Conservation (phyloP, 1,284 basidiomycete species). For the Fomitopsis betulina region DNA sequence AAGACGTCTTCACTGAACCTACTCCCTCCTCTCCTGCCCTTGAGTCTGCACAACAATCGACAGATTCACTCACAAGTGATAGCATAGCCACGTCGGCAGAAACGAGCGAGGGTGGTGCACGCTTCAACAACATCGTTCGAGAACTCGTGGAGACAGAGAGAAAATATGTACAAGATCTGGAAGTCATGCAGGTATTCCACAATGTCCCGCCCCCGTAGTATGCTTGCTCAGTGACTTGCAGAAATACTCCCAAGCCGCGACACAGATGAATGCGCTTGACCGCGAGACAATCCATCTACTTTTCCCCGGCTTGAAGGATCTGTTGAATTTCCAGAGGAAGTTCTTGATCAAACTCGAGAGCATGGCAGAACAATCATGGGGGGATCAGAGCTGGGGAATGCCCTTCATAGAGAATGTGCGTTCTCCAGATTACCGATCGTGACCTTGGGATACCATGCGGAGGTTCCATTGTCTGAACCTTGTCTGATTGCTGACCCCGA, state of each 20-base stretch:
- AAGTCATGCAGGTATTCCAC: constrained; percentile 84
- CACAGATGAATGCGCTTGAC: constrained; percentile 81
- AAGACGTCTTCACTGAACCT: constrained; percentile 64
- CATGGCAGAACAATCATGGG: constrained; percentile 79
- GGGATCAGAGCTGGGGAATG: constrained; percentile 86
- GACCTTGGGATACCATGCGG: constrained; percentile 26
- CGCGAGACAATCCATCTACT: constrained; percentile 94
- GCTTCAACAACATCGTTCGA: constrained; percentile 60
- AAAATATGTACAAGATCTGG: constrained; percentile 97
- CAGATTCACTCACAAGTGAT: constrained; percentile 51
- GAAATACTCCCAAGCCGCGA: constrained; percentile 81
- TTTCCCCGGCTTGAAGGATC: constrained; percentile 93
- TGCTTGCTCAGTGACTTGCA: constrained; percentile 22
- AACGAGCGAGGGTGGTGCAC: constrained; percentile 37
- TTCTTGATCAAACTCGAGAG: constrained; percentile 95
- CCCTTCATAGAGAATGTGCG: constrained; percentile 79
- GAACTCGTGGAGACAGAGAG: constrained; percentile 94
- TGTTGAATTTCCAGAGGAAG: constrained; percentile 95
- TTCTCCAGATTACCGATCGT: constrained; percentile 24
- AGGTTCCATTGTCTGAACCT: constrained; percentile 31
- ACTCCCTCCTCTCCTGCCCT: constrained; percentile 53
- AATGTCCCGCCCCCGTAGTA: neutral
- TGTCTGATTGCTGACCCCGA: constrained; percentile 24
- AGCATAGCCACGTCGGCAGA: constrained; percentile 20
- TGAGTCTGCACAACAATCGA: constrained; percentile 49